Evolutionary conservation across 2,329 filamentous ascomycete species (phyloP).

Genomic region (Fusarium sambucinum): DNA sequence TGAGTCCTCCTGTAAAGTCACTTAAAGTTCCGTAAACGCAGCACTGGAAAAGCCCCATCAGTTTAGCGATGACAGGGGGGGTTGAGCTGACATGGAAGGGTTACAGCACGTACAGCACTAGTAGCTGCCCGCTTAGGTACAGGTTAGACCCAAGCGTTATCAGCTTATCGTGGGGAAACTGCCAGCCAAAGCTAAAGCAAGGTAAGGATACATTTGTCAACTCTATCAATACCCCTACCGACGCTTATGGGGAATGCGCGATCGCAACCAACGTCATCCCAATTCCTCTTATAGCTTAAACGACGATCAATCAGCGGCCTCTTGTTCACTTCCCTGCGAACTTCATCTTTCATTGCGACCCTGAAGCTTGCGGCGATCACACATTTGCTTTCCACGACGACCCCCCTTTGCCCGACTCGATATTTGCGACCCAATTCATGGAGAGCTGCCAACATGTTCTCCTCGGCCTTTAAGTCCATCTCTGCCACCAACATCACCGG

Average conservation of each 20-base stretch:
- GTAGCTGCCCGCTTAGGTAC: not conserved
- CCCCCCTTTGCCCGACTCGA: conserved; percentile 31
- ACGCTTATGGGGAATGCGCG: conserved; percentile 34
- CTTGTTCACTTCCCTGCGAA: not conserved
- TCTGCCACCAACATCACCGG: conserved; percentile 88
- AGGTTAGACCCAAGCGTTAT: conserved; percentile 21
- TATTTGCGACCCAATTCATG: conserved; percentile 47
- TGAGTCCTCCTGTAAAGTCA: conserved; percentile 31
- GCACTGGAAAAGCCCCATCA: conserved; percentile 11
- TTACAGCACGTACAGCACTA: not conserved
- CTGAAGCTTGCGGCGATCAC: conserved; percentile 6
- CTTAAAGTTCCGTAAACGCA: conserved; percentile 35
- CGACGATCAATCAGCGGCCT: conserved; percentile 19
- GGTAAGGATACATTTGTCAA: conserved; percentile 39
- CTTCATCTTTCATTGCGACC: not conserved
- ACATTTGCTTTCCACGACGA: conserved; percentile 3
- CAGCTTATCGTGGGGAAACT: conserved; percentile 35
- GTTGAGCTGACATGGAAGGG: conserved; percentile 12
- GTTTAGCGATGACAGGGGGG: conserved; percentile 23
- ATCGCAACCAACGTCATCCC: conserved; percentile 40
- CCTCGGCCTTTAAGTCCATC: conserved; percentile 92
- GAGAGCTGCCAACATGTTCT: conserved; percentile 76
- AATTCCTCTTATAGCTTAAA: conserved; percentile 23
- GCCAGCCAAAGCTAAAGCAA: conserved; percentile 16
- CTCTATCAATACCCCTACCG: conserved; percentile 33